Conservation (phyloP, 176 grass and related monocot species). For the Triticum urartu region DNA sequence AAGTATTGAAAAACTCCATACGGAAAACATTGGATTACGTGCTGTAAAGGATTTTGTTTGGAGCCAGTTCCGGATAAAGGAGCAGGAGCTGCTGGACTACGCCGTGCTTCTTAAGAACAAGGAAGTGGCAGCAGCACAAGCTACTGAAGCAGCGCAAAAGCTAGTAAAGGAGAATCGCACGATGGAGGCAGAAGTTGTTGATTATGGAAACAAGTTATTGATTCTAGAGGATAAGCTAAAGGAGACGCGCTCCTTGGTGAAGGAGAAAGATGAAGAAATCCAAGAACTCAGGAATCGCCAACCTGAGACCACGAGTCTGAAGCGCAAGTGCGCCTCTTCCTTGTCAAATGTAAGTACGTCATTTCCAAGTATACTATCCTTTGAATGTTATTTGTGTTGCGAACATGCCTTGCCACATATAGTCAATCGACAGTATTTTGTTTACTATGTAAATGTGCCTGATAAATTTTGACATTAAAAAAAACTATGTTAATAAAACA, state of each 20-base stretch:
- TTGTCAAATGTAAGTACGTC: neutral
- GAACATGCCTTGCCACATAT: too few relatives aligned
- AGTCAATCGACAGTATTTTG: too few relatives aligned
- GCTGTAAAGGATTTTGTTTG: neutral
- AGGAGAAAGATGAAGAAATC: neutral
- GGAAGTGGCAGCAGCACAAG: slow-evolving; percentile 22
- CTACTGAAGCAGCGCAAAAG: slow-evolving; percentile 44
- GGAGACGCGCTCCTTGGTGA: neutral
- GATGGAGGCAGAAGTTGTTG: neutral
- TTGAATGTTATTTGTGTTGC: too few relatives aligned
- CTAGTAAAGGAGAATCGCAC: neutral
- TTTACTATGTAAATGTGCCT: too few relatives aligned
- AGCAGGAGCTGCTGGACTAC: neutral
- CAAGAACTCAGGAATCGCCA: neutral
- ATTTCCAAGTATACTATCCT: neutral
- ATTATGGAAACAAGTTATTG: neutral
- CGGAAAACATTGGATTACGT: neutral
- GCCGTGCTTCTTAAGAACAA: slow-evolving; percentile 7
- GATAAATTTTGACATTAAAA: too few relatives aligned
- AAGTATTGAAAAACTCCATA: neutral
- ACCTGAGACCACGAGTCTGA: neutral
- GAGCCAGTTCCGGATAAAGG: neutral
- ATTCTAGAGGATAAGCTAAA: neutral
- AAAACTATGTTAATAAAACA: too few relatives aligned
- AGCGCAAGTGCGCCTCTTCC: neutral